Conservation (phyloP, 2,329 filamentous ascomycete genomes). For the Cucurbitaria berberidis region DNA sequence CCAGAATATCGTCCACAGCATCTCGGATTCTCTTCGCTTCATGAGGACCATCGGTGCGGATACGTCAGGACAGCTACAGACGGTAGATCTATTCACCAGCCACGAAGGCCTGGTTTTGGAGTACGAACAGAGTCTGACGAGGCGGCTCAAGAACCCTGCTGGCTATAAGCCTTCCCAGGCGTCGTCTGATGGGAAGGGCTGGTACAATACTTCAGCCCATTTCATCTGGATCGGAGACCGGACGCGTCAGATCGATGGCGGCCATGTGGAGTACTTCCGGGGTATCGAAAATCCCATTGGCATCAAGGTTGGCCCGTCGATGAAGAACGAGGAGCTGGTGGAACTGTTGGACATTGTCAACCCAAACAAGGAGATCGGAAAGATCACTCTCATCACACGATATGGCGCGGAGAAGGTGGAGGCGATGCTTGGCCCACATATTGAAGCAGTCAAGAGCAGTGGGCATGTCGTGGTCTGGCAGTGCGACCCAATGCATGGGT, state of each 20-base stretch:
- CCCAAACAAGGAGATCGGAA: constrained; percentile 79
- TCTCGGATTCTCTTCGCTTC: constrained; percentile 91
- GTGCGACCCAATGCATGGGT: constrained; percentile 98
- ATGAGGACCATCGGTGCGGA: constrained; percentile 93
- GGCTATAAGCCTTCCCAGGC: constrained; percentile 44
- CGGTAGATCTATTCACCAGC: constrained; percentile 92
- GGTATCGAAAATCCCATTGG: constrained; percentile 96
- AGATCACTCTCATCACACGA: constrained; percentile 94
- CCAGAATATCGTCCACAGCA: constrained; percentile 79
- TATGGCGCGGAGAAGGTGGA: constrained; percentile 84
- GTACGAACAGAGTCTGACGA: constrained; percentile 88
- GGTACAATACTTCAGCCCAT: constrained; percentile 94
- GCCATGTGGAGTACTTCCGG: constrained; percentile 96
- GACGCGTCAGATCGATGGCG: constrained; percentile 89
- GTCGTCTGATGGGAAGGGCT: constrained; percentile 61
- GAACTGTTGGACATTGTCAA: constrained; percentile 84
- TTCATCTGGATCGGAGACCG: constrained; percentile 99
- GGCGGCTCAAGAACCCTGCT: constrained; percentile 71
- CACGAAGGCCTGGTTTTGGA: constrained; percentile 94
- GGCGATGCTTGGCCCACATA: constrained; percentile 79
- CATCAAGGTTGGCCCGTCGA: constrained; percentile 92
- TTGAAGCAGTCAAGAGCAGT: constrained; percentile 83
- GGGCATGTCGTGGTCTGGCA: constrained; percentile 88
- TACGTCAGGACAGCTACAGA: constrained; percentile 81
- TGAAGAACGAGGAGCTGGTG: constrained; percentile 76